These are phyloP conservation scores for Prunus mongolica DNA, from an alignment of 306 rosid genomes.

Conservation along the genomic window DNA sequence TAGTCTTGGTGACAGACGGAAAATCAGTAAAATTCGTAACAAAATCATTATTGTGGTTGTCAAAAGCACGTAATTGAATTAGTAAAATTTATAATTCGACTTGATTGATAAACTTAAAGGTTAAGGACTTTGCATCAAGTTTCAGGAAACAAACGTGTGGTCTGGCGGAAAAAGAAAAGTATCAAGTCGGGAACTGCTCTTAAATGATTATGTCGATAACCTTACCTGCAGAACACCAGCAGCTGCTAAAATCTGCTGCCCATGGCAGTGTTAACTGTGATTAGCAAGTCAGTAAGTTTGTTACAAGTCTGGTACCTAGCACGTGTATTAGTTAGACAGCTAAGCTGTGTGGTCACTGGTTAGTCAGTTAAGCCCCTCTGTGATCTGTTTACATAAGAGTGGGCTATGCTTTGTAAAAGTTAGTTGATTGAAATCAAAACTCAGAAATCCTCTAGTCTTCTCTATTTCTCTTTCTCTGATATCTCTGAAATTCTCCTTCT, in stretches of 20 bases:
- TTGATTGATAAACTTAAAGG: not conserved
- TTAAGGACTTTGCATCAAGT: not conserved
- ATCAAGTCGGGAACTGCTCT: not conserved
- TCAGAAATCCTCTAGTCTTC: too few relatives aligned
- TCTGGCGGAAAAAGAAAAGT: not conserved
- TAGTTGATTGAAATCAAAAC: too few relatives aligned
- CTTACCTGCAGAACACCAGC: conserved; percentile 78
- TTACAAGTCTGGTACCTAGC: too few relatives aligned
- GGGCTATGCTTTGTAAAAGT: too few relatives aligned
- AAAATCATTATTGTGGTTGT: not conserved
- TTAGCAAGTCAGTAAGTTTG: too few relatives aligned
- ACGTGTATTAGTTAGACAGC: too few relatives aligned
- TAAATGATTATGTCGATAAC: conserved; percentile 1
- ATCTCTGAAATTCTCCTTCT: too few relatives aligned
- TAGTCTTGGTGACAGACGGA: not conserved
- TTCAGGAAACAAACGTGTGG: not conserved
- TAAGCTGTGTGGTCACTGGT: too few relatives aligned
- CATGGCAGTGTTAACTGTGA: conserved; percentile 31
- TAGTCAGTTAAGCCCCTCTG: too few relatives aligned
- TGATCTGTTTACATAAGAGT: too few relatives aligned
- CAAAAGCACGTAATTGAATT: not conserved
- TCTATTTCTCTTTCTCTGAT: too few relatives aligned
- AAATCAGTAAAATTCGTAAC: not conserved
- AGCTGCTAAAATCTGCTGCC: conserved; percentile 80
- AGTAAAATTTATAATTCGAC: too few relatives aligned